A percentile compares a stretch with the other conserved stretches of the same genome.
Conservation (phyloP, 208 protist species). For the Willaertia magna region DNA sequence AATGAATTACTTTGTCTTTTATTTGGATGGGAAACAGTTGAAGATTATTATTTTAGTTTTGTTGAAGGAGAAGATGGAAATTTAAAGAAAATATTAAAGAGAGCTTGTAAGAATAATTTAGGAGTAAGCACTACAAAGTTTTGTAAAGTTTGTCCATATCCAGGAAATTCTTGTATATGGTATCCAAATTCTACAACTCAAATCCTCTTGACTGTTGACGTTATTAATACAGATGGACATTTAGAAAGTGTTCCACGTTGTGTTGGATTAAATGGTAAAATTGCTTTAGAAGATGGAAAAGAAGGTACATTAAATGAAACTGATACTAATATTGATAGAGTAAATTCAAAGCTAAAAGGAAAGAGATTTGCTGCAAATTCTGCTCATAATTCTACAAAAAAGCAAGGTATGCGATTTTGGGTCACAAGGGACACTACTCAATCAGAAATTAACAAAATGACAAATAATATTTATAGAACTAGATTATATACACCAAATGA, state of each 20-base stretch:
- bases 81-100: neutral
- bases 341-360: neutral
- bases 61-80: neutral
- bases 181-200: neutral
- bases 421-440: neutral
- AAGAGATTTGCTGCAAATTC: neutral
- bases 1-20: neutral
- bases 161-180: neutral
- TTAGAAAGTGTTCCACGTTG: neutral
- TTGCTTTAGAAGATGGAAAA: neutral
- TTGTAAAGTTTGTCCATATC: neutral
- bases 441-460: neutral
- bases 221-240: neutral
- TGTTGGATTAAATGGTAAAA: neutral
- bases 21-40: neutral
- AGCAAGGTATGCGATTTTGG: neutral
- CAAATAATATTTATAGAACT: neutral
- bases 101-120: neutral
- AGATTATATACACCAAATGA: neutral
- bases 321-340: neutral
- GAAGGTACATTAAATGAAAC: neutral
- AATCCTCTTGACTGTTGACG: neutral
- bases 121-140: neutral
- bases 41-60: neutral
- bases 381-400: neutral